Evolutionary conservation across 2,329 filamentous ascomycete genomes (phyloP).

Genomic region (Triangularia setosa): DNA sequence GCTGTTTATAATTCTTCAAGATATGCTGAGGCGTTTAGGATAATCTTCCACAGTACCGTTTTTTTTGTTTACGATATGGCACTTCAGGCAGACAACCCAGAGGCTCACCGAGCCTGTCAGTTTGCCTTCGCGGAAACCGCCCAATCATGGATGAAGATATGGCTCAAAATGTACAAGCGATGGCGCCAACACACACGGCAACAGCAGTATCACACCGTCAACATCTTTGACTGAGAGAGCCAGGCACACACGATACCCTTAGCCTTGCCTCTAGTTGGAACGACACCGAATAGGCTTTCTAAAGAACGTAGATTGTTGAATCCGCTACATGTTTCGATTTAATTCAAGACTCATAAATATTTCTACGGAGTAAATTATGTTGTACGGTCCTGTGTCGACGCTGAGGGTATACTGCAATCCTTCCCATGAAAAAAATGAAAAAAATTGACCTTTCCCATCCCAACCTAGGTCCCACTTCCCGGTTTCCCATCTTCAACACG

Average conservation of each 20-base stretch:
- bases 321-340: conserved; percentile 1
- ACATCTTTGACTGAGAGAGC: too few species aligned
- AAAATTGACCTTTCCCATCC: not conserved
- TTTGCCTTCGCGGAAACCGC: conserved; percentile 3
- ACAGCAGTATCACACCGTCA: not conserved
- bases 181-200: conserved; percentile 14
- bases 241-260: not conserved
- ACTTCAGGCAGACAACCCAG: conserved; percentile 17
- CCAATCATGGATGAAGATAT: not conserved
- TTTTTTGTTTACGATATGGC: not conserved
- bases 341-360: not conserved
- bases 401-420: conserved; percentile 4
- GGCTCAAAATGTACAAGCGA: conserved; percentile 8
- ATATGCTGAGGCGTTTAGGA: too few species aligned
- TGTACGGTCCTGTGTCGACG: conserved; percentile 1
- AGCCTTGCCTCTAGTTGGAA: not conserved
- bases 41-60: not conserved
- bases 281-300: not conserved
- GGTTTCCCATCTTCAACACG: not conserved
- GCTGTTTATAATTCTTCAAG: too few species aligned
- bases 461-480: not conserved
- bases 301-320: not conserved
- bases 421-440: not conserved
- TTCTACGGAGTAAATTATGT: conserved; percentile 10
- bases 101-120: conserved; percentile 2